phyloP scores from a whole-genome alignment of 106 monocot genomes.

The Dendrobium nobile region DNA sequence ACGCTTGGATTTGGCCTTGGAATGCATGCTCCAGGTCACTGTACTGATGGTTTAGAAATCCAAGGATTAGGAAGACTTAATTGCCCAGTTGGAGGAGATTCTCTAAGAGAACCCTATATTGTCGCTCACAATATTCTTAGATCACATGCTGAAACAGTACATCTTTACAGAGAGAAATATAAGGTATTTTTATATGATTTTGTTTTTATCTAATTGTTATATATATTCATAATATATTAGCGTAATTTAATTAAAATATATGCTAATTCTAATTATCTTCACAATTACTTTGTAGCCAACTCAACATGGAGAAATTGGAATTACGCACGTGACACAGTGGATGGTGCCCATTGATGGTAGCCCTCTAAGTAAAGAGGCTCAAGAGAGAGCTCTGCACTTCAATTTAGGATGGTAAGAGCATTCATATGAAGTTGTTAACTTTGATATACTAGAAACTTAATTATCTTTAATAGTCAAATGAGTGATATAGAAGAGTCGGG shows the following conservation, averaged over 20 bases:
- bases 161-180: constrained; percentile 17
- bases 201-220: neutral
- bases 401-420: constrained; percentile 20
- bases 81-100: constrained; percentile 21
- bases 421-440: neutral
- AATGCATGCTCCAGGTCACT: constrained; percentile 16
- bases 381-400: constrained; percentile 7
- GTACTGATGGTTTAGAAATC: neutral
- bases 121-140: constrained; percentile 16
- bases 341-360: constrained; percentile 4
- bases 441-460: too few species aligned
- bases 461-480: too few species aligned
- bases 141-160: constrained; percentile 19
- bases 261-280: neutral
- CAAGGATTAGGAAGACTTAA: neutral
- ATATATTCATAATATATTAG: too few species aligned
- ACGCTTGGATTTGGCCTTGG: constrained; percentile 13
- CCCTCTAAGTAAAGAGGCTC: constrained; percentile 7
- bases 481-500: too few species aligned
- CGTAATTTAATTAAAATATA: too few species aligned
- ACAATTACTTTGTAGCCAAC: constrained; percentile 8
- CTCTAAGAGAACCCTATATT: constrained; percentile 21
- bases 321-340: constrained; percentile 11
- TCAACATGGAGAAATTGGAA: constrained; percentile 30
- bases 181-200: constrained; percentile 11